These are phyloP conservation scores for Zymoseptoria ardabiliae DNA, from an alignment of 2,329 filamentous ascomycete species.

Conservation along the genomic window DNA sequence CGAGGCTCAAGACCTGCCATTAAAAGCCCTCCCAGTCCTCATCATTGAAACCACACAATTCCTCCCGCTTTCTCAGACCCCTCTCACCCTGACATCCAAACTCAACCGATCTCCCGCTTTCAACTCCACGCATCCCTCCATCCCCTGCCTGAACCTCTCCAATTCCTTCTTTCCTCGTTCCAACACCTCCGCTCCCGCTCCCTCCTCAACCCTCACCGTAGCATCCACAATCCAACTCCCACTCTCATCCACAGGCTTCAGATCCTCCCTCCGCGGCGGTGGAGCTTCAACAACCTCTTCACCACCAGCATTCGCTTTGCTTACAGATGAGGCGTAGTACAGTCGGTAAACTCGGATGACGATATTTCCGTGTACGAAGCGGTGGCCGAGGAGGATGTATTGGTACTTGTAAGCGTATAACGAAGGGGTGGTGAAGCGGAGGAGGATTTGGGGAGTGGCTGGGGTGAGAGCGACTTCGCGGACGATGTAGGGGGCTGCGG, in stretches of 20 bases:
- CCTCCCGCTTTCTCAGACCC: not conserved
- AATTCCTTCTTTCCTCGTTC: conserved; percentile 50
- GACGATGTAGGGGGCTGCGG: conserved; percentile 36
- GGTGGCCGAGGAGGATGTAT: conserved; percentile 50
- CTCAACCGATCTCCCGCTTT: conserved; percentile 51
- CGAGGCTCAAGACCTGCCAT: too few relatives aligned
- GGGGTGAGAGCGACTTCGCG: conserved; percentile 45
- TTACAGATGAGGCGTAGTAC: conserved; percentile 9
- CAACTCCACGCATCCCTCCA: conserved; percentile 52
- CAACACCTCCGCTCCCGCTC: conserved; percentile 47
- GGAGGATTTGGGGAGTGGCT: conserved; percentile 41
- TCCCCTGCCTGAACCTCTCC: conserved; percentile 45
- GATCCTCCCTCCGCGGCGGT: conserved; percentile 35
- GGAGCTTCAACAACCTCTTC: conserved; percentile 25
- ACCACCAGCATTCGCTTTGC: conserved; percentile 7
- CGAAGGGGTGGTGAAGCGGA: not conserved
- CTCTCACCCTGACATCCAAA: conserved; percentile 51
- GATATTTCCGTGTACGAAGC: conserved; percentile 52
- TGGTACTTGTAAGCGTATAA: conserved; percentile 36
- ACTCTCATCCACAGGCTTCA: conserved; percentile 48
- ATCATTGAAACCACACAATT: too few relatives aligned
- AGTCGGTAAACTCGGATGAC: conserved; percentile 51
- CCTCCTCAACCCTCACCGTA: conserved; percentile 50
- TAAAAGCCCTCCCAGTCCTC: too few relatives aligned
- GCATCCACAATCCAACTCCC: conserved; percentile 54